These are phyloP conservation scores for Tuber magnatum DNA, from an alignment of 495 filamentous ascomycete genomes.

Conservation along the genomic window DNA sequence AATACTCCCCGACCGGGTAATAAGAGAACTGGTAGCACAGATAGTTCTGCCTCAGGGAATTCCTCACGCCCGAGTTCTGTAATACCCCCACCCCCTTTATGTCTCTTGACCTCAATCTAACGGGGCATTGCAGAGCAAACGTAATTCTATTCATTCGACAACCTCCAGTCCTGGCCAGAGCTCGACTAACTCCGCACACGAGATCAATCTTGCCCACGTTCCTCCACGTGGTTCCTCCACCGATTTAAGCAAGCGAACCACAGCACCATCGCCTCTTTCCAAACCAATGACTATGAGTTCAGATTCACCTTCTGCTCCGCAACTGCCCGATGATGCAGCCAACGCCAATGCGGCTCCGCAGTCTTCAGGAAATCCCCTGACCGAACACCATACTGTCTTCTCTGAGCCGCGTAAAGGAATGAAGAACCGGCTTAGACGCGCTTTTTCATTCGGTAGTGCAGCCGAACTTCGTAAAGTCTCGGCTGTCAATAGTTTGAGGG, in stretches of 20 bases:
- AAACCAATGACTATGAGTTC: constrained; percentile 62
- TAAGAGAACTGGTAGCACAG: constrained; percentile 54
- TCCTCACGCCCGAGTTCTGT: constrained; percentile 55
- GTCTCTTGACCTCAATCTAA: constrained; percentile 34
- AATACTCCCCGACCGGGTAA: constrained; percentile 49
- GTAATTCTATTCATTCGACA: constrained; percentile 38
- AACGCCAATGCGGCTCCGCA: constrained; percentile 16
- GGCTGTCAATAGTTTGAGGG: constrained; percentile 56
- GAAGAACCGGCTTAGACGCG: constrained; percentile 81
- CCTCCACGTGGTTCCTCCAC: constrained; percentile 62
- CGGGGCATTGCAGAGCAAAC: constrained; percentile 35
- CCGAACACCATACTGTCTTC: constrained; percentile 70
- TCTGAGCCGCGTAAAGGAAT: constrained; percentile 61
- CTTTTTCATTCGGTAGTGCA: constrained; percentile 95
- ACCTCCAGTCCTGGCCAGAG: constrained; percentile 22
- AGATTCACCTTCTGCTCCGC: constrained; percentile 42
- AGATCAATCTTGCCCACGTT: constrained; percentile 56
- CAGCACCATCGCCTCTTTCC: constrained; percentile 79
- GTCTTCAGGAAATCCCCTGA: constrained; percentile 56
- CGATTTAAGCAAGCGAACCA: constrained; percentile 63
- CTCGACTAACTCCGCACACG: constrained; percentile 43
- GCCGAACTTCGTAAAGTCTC: constrained; percentile 78
- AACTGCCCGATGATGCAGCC: constrained; percentile 31
- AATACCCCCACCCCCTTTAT: constrained; percentile 41
- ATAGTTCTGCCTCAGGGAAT: constrained; percentile 49